These are phyloP conservation scores for Candida mesenterica DNA, from an alignment of 1,139 yeast species.

Conservation along the genomic window DNA sequence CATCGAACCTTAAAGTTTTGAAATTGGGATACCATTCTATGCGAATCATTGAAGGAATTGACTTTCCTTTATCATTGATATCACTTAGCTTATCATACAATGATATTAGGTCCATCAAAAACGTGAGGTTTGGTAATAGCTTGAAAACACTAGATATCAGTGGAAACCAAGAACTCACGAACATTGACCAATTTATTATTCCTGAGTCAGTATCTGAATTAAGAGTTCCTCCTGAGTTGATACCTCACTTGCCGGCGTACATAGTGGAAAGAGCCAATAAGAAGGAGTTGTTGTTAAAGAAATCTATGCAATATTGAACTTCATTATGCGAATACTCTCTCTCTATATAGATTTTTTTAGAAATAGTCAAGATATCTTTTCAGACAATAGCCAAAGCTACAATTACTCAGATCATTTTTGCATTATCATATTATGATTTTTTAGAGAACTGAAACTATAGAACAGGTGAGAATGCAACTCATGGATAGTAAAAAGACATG, in stretches of 20 bases:
- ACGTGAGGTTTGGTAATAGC: conserved; percentile 36
- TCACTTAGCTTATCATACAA: conserved; percentile 39
- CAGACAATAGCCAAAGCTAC: background rate
- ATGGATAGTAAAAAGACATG: background rate
- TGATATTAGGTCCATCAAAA: conserved; percentile 39
- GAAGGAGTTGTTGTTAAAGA: conserved; percentile 28
- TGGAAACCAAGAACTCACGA: conserved; percentile 43
- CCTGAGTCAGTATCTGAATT: conserved; percentile 41
- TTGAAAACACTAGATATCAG: conserved; percentile 39
- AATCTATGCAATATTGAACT: conserved; percentile 25
- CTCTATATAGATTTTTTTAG: conserved; percentile 3
- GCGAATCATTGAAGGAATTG: conserved; percentile 38
- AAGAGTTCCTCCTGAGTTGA: conserved; percentile 35
- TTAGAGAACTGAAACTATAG: conserved; percentile 5
- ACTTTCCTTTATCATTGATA: conserved; percentile 36
- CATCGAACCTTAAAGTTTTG: conserved; percentile 35
- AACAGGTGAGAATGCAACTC: conserved; percentile 7
- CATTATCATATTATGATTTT: background rate
- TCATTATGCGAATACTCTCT: background rate
- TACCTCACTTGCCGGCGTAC: conserved; percentile 38
- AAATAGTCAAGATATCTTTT: conserved; percentile 1
- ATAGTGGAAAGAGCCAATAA: conserved; percentile 44
- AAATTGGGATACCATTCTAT: conserved; percentile 44
- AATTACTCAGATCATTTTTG: conserved; percentile 1
- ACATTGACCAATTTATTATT: conserved; percentile 37